Evolutionary conservation across 148 eudicot species (phyloP).

Genomic region (Cornus kousa): DNA sequence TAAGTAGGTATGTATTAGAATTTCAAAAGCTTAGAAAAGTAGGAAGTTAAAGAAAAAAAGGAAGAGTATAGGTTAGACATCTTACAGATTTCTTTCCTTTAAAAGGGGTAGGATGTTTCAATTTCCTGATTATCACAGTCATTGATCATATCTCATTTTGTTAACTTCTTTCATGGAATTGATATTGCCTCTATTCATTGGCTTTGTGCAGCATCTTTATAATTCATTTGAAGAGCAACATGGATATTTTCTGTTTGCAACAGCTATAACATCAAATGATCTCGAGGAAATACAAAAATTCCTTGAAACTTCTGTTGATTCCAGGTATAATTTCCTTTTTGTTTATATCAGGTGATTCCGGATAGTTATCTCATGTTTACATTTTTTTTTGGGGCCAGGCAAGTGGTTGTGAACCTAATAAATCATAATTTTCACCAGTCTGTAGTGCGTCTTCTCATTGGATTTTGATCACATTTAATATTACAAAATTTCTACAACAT

Average conservation of each 20-base stretch:
- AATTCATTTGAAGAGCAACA: slow-evolving; percentile 77
- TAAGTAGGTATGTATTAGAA: too few relatives aligned
- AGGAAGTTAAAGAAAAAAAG: too few relatives aligned
- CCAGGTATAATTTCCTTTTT: slow-evolving; percentile 38
- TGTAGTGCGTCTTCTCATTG: not conserved
- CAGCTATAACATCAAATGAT: slow-evolving; percentile 75
- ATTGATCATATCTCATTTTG: not conserved
- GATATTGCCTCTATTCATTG: not conserved
- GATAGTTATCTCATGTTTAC: slow-evolving; percentile 9
- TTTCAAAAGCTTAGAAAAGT: not conserved
- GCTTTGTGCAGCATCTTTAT: slow-evolving; percentile 67
- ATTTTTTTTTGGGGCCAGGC: too few relatives aligned
- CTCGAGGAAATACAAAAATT: slow-evolving; percentile 92
- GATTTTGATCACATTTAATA: not conserved
- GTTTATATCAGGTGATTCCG: not conserved
- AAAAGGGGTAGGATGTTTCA: not conserved
- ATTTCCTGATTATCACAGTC: not conserved
- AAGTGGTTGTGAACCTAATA: not conserved
- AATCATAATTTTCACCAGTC: not conserved
- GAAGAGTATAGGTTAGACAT: not conserved
- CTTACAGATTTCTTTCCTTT: not conserved
- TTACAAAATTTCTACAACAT: not conserved
- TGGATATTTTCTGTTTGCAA: slow-evolving; percentile 83
- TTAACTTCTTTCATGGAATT: not conserved
- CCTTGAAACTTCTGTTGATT: slow-evolving; percentile 80